phyloP scores from a whole-genome alignment of 768 basidiomycete species.

The Xerocomus brunneocitrinus region DNA sequence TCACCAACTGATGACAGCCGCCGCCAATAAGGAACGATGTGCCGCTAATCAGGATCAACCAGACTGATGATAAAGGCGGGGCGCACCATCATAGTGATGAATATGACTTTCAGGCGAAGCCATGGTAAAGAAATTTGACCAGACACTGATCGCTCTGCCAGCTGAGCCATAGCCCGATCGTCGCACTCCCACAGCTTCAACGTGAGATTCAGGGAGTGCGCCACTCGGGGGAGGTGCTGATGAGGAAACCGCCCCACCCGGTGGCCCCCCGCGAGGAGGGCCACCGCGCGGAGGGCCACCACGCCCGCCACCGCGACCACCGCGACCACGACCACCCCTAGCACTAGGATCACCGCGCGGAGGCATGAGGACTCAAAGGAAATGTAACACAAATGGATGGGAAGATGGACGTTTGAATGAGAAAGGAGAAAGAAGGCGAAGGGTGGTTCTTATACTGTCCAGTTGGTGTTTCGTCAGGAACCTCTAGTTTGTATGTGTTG shows the following conservation, averaged over 20 bases:
- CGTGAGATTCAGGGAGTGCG: constrained; percentile 32
- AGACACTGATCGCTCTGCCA: constrained; percentile 42
- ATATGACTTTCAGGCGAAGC: constrained; percentile 60
- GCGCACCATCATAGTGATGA: constrained; percentile 77
- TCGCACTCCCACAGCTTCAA: constrained; percentile 60
- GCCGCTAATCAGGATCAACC: constrained; percentile 20
- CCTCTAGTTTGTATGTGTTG: constrained; percentile 27
- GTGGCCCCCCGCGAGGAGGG: constrained; percentile 27
- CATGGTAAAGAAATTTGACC: constrained; percentile 61
- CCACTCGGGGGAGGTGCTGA: constrained; percentile 32
- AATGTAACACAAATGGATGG: not conserved
- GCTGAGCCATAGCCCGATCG: constrained; percentile 58
- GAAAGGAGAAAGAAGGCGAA: constrained; percentile 3
- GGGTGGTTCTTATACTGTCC: constrained; percentile 19
- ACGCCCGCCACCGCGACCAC: constrained; percentile 26
- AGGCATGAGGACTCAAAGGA: constrained; percentile 33
- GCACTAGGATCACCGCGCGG: constrained; percentile 28
- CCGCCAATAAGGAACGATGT: not conserved
- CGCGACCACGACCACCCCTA: constrained; percentile 22
- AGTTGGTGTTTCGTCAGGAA: not conserved
- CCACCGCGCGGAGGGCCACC: constrained; percentile 25
- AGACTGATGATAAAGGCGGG: constrained; percentile 16
- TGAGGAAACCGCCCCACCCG: constrained; percentile 18
- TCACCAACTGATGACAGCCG: constrained; percentile 18
- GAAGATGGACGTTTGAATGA: constrained; percentile 20